Percentiles rank a stretch among this genome's conserved stretches.
These are phyloP conservation scores for Brassica rapa DNA, from an alignment of 345 rosid genomes.

Conservation along the genomic window DNA sequence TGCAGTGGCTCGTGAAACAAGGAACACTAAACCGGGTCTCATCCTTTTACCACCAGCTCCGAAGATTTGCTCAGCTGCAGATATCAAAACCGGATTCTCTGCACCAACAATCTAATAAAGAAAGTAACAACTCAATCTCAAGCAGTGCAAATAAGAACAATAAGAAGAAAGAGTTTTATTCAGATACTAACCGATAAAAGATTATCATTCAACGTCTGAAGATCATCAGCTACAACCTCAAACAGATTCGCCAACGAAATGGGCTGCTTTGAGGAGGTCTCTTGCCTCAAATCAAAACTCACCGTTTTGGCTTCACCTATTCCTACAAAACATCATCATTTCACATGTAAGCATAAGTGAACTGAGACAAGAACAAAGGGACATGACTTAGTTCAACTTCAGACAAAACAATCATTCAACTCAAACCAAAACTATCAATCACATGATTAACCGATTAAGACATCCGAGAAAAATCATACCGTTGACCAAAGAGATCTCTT, in stretches of 20 bases:
- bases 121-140: neutral
- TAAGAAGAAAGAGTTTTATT: neutral
- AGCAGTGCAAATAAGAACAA: neutral
- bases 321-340: slow-evolving; percentile 39
- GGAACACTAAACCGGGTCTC: slow-evolving; percentile 93
- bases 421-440: neutral
- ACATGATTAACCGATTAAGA: neutral
- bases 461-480: slow-evolving; percentile 45
- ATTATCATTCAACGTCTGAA: slow-evolving; percentile 74
- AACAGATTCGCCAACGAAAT: slow-evolving; percentile 61
- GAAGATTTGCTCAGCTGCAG: slow-evolving; percentile 96
- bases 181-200: slow-evolving; percentile 72
- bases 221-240: slow-evolving; percentile 84
- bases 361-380: neutral
- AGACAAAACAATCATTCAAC: neutral
- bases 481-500: slow-evolving; percentile 48
- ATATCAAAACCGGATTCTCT: slow-evolving; percentile 90
- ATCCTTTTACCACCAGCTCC: slow-evolving; percentile 98
- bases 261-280: slow-evolving; percentile 39
- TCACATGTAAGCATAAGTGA: slow-evolving; percentile 6
- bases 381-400: neutral
- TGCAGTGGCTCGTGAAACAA: slow-evolving; percentile 90
- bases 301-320: slow-evolving; percentile 53
- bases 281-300: slow-evolving; percentile 54
- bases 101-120: slow-evolving; percentile 91